phyloP scores from a whole-genome alignment of 169 alveolate species.

The Plasmodium ovale region DNA sequence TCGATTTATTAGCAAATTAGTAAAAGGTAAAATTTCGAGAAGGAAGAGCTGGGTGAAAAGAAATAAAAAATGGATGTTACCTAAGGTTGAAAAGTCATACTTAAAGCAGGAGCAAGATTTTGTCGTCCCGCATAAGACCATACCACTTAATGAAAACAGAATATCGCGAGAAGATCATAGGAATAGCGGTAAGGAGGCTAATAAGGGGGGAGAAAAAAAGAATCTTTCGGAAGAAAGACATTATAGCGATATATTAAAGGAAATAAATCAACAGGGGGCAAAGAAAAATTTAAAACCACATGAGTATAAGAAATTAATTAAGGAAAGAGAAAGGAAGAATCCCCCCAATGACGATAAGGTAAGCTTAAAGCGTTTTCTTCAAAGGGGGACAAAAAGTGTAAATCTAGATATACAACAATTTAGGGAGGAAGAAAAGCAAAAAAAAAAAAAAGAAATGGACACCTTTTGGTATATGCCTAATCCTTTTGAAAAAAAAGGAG shows the following conservation, averaged over 20 bases:
- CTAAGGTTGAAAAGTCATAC: slow-evolving; percentile 70
- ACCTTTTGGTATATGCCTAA: slow-evolving; percentile 76
- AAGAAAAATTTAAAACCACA: slow-evolving; percentile 58
- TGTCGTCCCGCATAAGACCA: slow-evolving; percentile 35
- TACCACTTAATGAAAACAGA: slow-evolving; percentile 21
- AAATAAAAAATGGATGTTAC: slow-evolving; percentile 73
- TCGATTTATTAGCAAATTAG: slow-evolving; percentile 49
- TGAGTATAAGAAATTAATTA: slow-evolving; percentile 63
- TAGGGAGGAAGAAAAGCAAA: slow-evolving; percentile 65
- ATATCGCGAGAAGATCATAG: background rate
- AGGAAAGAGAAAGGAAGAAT: background rate
- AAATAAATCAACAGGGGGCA: slow-evolving; percentile 1
- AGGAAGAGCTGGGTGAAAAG: slow-evolving; percentile 70
- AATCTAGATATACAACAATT: slow-evolving; percentile 23
- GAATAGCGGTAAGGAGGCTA: too few relatives aligned
- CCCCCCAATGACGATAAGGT: slow-evolving; percentile 56
- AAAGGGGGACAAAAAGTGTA: slow-evolving; percentile 1
- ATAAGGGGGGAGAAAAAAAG: background rate
- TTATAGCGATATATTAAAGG: slow-evolving; percentile 3
- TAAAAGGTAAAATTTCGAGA: slow-evolving; percentile 47
- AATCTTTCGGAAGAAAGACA: background rate
- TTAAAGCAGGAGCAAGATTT: slow-evolving; percentile 74
- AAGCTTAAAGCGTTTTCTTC: slow-evolving; percentile 24
- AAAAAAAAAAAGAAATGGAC: slow-evolving; percentile 59
- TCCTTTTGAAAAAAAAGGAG: slow-evolving; percentile 76